Evolutionary conservation across 257 asterid species (phyloP), one percentile per base, ranked within the genome.

Genomic region (Ilex aquifolium): DNA sequence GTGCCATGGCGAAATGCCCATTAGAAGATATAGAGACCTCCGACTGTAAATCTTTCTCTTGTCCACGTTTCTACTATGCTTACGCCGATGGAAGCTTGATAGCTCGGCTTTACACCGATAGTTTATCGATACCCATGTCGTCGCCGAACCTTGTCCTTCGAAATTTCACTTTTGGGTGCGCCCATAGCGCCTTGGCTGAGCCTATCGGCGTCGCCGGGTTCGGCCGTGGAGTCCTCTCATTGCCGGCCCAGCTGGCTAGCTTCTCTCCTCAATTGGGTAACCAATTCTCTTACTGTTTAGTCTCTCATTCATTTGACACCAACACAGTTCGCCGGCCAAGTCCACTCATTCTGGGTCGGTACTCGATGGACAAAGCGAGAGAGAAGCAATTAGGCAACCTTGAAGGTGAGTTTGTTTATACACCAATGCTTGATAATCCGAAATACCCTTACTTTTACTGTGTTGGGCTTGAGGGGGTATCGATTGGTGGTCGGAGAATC

Each of bases 121-220:
- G 72, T 13, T 64, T 92, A 0, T 62, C 86, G 0, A 44, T 88
- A 27, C 87, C 95, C 0, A 65, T 53, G 62, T 76, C 95, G 0
- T 63, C 78, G 12, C 85, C 96, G 40, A 3, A 67, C 0, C 65
- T 89, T 2, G 63, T 69, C 0, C 29, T 92, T 6, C 74, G 70
- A 1, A 76, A 85, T 2, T 92, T 92, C 83, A 83, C 95, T 6
- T 92, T 92, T 69, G 97, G 95, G 10, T 87, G 97, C 74, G 96
- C 97, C 1, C 85, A 89, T 9, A 69, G 72, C 58, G 83, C 99
- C 0, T 88, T 92, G 5, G 99, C 73, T 0, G 99, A 92, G 85
- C 97, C 97, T 1, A 82, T 89, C 21, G 99, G 99, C 0, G 97
- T 92, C 7, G 99, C 97, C 7, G 99, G 99, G 0, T 92, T 92